Evolutionary conservation across 1,139 yeast species (phyloP), one percentile per base, ranked within the genome.

Genomic region (Zhuliangozyma blackwelliae): DNA sequence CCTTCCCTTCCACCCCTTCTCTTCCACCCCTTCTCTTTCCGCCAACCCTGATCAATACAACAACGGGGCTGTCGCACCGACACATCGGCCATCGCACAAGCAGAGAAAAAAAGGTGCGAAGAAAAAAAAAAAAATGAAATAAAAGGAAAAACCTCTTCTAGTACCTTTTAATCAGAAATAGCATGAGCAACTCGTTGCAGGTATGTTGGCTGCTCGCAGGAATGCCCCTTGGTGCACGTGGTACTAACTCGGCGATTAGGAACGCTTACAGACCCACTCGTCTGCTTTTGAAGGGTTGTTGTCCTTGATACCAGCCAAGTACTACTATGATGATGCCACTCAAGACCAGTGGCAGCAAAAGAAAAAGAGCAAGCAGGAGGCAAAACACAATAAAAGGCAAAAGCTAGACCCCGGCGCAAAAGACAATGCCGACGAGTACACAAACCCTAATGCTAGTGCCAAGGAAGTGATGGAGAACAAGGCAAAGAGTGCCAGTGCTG

Each of bases 281-380:
- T 72, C 82, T 40, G 94, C 97, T 7, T 90, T 92, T 59, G 90
- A 87, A 56, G 96, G 97, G 30, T 68, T 92, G 40, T 68, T 92
- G 44, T 87, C 97, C 19, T 68, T 92, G 56, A 89, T 92, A 41
- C 97, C 98, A 7, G 95, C 97, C 8, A 88, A 89, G 55, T 88
- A 84, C 54, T 90, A 90, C 57, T 88, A 87, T 55, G 86, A 79
- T 54, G 85, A 78, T 46, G 87, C 84, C 31, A 82, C 81, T 34
- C 81, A 83, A 52, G 83, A 83, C 40, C 97, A 90, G 61, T 90
- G 97, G 97, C 82, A 81, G 49, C 83, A 82, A 50, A 85, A 82
- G 65, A 85, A 86, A 67, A 78, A 82, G 60, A 61, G 79, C 29
- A 86, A 84, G 53, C 77, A 72, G 35, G 92, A 87, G 53, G 61